Evolutionary conservation across 345 rosid species (phyloP).

Genomic region (thale cress (Arabidopsis thaliana)): DNA sequence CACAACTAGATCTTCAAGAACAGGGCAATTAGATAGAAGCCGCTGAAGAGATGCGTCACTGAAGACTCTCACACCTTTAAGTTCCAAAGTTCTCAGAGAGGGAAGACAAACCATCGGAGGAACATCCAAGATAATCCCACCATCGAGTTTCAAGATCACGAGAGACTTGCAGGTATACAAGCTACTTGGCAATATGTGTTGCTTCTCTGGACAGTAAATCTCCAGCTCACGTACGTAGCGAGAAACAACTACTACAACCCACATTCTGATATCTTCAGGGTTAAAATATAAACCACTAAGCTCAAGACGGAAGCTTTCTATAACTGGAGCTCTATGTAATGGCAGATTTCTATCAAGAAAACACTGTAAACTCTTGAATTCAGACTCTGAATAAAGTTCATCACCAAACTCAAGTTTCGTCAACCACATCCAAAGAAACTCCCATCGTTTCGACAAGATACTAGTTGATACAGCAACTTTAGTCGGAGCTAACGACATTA

Average conservation of each 20-base stretch:
- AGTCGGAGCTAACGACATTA: conserved; percentile 7
- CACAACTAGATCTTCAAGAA: not conserved
- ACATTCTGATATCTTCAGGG: too few species aligned
- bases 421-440: not conserved
- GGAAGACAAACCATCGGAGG: not conserved
- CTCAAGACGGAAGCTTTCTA: not conserved
- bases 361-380: not conserved
- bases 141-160: not conserved
- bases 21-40: not conserved
- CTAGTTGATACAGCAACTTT: not conserved
- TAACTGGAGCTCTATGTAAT: not conserved
- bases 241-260: too few species aligned
- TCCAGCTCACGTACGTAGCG: too few species aligned
- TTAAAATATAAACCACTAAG: too few species aligned
- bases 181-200: not conserved
- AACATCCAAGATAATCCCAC: not conserved
- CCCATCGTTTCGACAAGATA: not conserved
- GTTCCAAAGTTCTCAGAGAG: not conserved
- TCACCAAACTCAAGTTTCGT: not conserved
- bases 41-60: not conserved
- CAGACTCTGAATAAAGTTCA: not conserved
- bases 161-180: not conserved
- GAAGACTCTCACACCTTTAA: not conserved
- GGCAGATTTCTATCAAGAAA: not conserved
- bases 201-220: too few species aligned